Conservation (phyloP, 2,329 filamentous ascomycete genomes). For the Chaetomium globosum region DNA sequence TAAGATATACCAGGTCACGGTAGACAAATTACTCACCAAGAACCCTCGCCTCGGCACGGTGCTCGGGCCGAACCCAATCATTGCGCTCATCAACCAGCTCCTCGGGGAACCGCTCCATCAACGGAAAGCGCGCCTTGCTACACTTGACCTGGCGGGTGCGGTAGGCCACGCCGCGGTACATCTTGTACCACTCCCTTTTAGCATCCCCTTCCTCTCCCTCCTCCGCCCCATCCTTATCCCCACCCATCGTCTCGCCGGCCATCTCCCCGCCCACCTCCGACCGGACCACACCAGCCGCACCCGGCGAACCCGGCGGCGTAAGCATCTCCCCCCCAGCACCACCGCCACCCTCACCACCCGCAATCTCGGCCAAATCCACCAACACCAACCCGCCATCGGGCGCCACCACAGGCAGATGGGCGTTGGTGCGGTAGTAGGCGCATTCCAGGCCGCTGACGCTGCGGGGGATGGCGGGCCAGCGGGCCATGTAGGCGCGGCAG, state of each 20-base stretch:
- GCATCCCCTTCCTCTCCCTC: neutral
- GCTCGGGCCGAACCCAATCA: constrained; percentile 30
- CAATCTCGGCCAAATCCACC: constrained; percentile 8
- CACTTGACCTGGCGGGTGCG: constrained; percentile 20
- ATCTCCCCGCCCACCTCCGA: neutral
- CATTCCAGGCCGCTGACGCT: constrained; percentile 29
- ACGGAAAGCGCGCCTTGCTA: constrained; percentile 8
- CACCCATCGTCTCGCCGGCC: neutral
- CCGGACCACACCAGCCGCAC: neutral
- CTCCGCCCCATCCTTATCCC: too few species aligned
- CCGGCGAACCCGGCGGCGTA: neutral
- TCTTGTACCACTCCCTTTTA: constrained; percentile 11
- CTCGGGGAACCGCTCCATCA: constrained; percentile 31
- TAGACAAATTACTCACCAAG: constrained; percentile 14
- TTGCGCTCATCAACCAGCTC: constrained; percentile 30
- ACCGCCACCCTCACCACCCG: neutral
- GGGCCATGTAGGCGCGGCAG: constrained; percentile 23
- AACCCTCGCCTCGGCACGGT: constrained; percentile 23
- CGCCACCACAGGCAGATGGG: constrained; percentile 21
- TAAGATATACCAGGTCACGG: too few species aligned
- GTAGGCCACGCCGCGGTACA: constrained; percentile 25
- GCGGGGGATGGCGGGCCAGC: constrained; percentile 24
- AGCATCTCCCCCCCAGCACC: neutral
- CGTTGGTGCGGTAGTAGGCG: constrained; percentile 36
- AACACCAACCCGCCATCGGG: constrained; percentile 28